These are phyloP conservation scores for Eucalyptus dawsonii DNA, from an alignment of 345 rosid species.

Conservation along the genomic window DNA sequence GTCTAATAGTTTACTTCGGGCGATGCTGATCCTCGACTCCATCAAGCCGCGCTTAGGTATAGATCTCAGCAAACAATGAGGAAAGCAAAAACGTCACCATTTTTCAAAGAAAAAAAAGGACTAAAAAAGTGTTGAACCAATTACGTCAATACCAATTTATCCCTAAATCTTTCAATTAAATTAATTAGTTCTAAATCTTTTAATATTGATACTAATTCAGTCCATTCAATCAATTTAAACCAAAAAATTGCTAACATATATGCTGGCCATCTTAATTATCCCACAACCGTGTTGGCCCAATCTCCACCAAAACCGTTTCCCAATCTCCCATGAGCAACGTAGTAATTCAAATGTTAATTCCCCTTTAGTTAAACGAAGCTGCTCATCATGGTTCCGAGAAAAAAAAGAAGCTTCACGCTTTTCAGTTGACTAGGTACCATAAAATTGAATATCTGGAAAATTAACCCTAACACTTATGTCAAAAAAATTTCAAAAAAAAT, in stretches of 20 bases:
- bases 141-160: too few species aligned
- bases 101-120: too few species aligned
- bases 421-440: neutral
- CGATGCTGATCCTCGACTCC: neutral
- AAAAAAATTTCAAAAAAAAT: too few species aligned
- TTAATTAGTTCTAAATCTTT: too few species aligned
- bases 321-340: neutral
- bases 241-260: accelerated
- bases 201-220: too few species aligned
- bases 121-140: too few species aligned
- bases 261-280: accelerated
- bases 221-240: too few species aligned
- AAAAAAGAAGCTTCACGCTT: neutral
- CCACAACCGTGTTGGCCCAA: neutral
- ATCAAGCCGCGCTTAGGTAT: neutral
- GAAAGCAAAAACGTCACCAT: neutral
- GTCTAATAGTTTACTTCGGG: neutral
- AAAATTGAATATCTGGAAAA: neutral
- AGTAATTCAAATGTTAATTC: neutral
- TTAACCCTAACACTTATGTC: neutral
- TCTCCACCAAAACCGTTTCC: neutral
- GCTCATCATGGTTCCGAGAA: neutral
- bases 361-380: neutral
- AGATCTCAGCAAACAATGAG: neutral
- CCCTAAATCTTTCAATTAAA: too few species aligned